Evolutionary conservation across 305 asterid genomes (phyloP).

Genomic region (Fraxinus greggii): DNA sequence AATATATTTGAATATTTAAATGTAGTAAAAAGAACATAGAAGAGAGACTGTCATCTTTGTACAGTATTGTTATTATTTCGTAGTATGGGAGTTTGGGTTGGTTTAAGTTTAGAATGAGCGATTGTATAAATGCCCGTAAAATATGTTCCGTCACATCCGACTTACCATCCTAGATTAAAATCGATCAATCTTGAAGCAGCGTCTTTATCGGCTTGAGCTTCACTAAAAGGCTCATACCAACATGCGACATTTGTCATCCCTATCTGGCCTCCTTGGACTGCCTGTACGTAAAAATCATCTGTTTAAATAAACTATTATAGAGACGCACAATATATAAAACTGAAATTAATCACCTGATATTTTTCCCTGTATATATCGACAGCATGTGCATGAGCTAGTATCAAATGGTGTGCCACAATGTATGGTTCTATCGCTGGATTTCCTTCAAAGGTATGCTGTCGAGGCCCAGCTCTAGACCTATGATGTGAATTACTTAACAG

Average conservation of each 20-base stretch:
- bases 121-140: neutral
- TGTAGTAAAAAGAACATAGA: no score
- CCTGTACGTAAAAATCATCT: slow-evolving; percentile 11
- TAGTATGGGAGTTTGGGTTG: no score
- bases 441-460: slow-evolving; percentile 6
- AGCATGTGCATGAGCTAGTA: slow-evolving; percentile 46
- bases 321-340: neutral
- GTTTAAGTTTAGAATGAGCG: no score
- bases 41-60: no score
- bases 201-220: slow-evolving; percentile 16
- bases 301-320: neutral
- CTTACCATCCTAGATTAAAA: slow-evolving; percentile 41
- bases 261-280: slow-evolving; percentile 37
- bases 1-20: no score
- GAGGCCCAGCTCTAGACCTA: neutral
- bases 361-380: slow-evolving; percentile 44
- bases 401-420: slow-evolving; percentile 44
- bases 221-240: slow-evolving; percentile 34
- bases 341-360: slow-evolving; percentile 31
- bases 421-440: slow-evolving; percentile 49
- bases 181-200: slow-evolving; percentile 37
- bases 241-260: slow-evolving; percentile 31
- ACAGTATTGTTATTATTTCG: no score
- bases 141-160: neutral
- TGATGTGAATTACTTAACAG: neutral